phyloP scores from a whole-genome alignment of 2,329 filamentous ascomycete genomes.

The Chrysoporthe austroafricana region DNA sequence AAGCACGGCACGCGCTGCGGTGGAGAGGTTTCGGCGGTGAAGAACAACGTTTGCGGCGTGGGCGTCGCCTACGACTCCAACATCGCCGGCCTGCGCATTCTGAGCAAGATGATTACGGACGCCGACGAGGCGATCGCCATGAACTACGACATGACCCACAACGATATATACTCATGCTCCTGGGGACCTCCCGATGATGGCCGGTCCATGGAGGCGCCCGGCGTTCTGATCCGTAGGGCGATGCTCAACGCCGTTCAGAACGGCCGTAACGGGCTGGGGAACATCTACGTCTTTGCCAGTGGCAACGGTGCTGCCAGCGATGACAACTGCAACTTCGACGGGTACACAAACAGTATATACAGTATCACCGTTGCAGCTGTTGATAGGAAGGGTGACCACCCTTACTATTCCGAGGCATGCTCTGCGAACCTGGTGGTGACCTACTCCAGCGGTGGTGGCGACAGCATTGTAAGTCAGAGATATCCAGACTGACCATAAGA shows the following conservation, averaged over 20 bases:
- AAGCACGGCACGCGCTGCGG: conserved; percentile 92
- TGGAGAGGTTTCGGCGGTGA: conserved; percentile 90
- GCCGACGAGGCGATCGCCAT: conserved; percentile 90
- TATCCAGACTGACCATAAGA: conserved; percentile 20
- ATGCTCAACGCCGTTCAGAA: conserved; percentile 93
- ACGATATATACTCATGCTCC: conserved; percentile 97
- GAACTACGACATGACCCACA: conserved; percentile 89
- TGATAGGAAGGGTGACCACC: conserved; percentile 83
- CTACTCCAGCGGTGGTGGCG: conserved; percentile 87
- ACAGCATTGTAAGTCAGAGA: conserved; percentile 68
- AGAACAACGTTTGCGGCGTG: conserved; percentile 92
- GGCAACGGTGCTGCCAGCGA: conserved; percentile 86
- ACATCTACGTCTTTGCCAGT: conserved; percentile 94
- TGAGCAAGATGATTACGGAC: conserved; percentile 88
- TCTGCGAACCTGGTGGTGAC: conserved; percentile 95
- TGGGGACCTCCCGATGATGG: conserved; percentile 98
- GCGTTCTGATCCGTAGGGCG: conserved; percentile 82
- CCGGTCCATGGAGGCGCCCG: conserved; percentile 89
- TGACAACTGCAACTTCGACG: conserved; percentile 99
- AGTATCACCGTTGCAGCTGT: conserved; percentile 96
- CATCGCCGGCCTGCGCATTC: conserved; percentile 88
- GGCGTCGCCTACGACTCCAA: conserved; percentile 92
- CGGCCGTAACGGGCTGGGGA: conserved; percentile 80
- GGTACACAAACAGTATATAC: conserved; percentile 99
- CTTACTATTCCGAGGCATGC: conserved; percentile 95